Conservation (phyloP, 768 basidiomycete species). For the Phylloporus sp. region DNA sequence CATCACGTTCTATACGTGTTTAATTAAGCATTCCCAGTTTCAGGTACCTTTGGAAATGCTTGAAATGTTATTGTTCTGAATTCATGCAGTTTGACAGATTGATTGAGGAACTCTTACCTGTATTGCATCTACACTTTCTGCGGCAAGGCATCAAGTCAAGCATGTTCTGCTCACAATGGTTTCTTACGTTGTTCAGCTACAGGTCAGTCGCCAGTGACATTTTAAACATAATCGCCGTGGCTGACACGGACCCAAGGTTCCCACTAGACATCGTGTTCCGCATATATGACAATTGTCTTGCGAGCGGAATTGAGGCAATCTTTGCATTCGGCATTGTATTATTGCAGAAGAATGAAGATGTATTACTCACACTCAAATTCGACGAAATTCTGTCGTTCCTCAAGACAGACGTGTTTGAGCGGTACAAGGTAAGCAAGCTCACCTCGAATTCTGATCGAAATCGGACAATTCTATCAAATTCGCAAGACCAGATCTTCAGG, state of each 20-base stretch:
- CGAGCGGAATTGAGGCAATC: slow-evolving; percentile 94
- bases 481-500: slow-evolving; percentile 26
- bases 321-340: slow-evolving; percentile 91
- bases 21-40: slow-evolving; percentile 39
- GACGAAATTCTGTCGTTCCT: slow-evolving; percentile 86
- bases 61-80: slow-evolving; percentile 14
- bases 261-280: slow-evolving; percentile 92
- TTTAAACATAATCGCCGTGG: not conserved
- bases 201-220: slow-evolving; percentile 53
- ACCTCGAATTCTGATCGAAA: not conserved
- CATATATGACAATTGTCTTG: slow-evolving; percentile 94
- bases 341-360: slow-evolving; percentile 82
- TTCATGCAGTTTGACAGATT: slow-evolving; percentile 79
- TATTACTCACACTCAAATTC: slow-evolving; percentile 75
- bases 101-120: slow-evolving; percentile 87
- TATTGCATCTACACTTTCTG: slow-evolving; percentile 88
- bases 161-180: slow-evolving; percentile 99
- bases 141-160: slow-evolving; percentile 94
- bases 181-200: slow-evolving; percentile 94
- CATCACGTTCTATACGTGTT: not conserved
- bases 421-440: slow-evolving; percentile 53
- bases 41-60: slow-evolving; percentile 41
- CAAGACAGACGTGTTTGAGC: slow-evolving; percentile 76
- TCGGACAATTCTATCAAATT: not conserved
- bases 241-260: slow-evolving; percentile 52